Evolutionary conservation across 2,329 filamentous ascomycete species (phyloP).

Genomic region (Pseudonectria buxi): DNA sequence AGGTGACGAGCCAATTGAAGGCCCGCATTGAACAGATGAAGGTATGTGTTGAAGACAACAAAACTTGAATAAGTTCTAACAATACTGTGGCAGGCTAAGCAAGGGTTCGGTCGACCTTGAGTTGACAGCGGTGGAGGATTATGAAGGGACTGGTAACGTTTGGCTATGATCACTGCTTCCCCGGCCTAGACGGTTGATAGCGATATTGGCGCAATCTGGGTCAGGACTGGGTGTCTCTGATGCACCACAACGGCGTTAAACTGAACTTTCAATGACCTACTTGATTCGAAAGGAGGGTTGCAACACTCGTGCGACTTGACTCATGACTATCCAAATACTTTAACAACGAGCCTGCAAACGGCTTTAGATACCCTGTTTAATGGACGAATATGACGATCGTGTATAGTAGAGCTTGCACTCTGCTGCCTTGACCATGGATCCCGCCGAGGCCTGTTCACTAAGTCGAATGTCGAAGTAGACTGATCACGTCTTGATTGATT

Average conservation of each 20-base stretch:
- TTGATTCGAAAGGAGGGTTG: too few species aligned
- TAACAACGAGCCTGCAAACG: constrained; percentile 17
- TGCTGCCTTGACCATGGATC: constrained; percentile 1
- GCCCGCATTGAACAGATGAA: constrained; percentile 99
- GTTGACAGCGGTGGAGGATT: background rate
- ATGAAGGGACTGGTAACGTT: too few species aligned
- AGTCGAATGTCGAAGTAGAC: constrained; percentile 18
- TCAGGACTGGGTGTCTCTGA: too few species aligned
- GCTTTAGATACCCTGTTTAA: constrained; percentile 22
- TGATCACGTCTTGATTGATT: constrained; percentile 17
- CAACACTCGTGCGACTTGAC: constrained; percentile 4
- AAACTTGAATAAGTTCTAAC: background rate
- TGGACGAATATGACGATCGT: constrained; percentile 20
- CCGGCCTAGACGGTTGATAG: too few species aligned
- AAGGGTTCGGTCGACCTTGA: constrained; percentile 41
- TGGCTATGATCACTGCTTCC: too few species aligned
- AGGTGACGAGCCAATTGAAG: constrained; percentile 96
- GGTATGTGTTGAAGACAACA: constrained; percentile 34
- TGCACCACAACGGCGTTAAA: too few species aligned
- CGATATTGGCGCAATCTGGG: too few species aligned
- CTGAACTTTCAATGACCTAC: too few species aligned
- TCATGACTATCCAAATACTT: constrained; percentile 15
- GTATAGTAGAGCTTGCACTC: background rate
- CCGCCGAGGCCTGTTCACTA: constrained; percentile 12
- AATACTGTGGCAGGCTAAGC: constrained; percentile 35